A percentile compares a stretch with the other conserved stretches of the same genome.
Evolutionary conservation across 1,284 basidiomycete species (phyloP).

Genomic region (Rhodotorula sp.): DNA sequence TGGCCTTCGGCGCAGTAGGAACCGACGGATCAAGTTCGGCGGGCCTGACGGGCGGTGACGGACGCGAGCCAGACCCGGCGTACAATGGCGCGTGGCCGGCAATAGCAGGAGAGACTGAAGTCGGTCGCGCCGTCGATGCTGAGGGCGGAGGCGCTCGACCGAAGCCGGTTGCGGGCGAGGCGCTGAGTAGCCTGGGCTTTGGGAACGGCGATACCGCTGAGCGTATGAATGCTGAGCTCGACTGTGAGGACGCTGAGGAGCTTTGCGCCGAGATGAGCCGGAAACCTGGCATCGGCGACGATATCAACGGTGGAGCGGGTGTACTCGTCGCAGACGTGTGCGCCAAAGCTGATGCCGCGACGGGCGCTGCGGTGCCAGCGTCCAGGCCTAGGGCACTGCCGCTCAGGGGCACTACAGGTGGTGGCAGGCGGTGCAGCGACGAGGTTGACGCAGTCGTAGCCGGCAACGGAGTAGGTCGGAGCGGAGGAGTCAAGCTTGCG

Average conservation of each 20-base stretch:
- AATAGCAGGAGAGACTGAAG: slow-evolving; percentile 8
- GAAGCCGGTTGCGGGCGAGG: background rate
- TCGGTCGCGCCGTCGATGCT: background rate
- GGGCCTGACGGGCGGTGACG: slow-evolving; percentile 21
- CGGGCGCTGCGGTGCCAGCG: slow-evolving; percentile 1
- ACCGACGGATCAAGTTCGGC: slow-evolving; percentile 24
- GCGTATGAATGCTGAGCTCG: background rate
- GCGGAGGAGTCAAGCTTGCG: background rate
- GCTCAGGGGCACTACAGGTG: slow-evolving; percentile 1
- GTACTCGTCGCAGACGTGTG: background rate
- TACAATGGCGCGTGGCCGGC: background rate
- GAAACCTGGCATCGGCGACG: background rate
- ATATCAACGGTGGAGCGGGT: background rate
- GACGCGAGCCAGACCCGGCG: slow-evolving; percentile 4
- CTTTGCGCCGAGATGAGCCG: slow-evolving; percentile 3
- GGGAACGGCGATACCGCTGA: background rate
- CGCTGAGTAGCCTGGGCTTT: background rate
- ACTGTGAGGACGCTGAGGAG: background rate
- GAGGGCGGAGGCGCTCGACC: background rate
- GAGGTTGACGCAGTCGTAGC: background rate
- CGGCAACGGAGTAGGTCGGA: background rate
- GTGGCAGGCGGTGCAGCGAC: background rate
- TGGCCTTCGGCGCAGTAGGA: slow-evolving; percentile 28
- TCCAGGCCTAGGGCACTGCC: slow-evolving; percentile 26
- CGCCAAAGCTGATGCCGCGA: background rate